Evolutionary conservation across 2,329 filamentous ascomycete species (phyloP), one percentile per base, ranked within the genome.

Genomic region (Tolypocladium guangdongense): DNA sequence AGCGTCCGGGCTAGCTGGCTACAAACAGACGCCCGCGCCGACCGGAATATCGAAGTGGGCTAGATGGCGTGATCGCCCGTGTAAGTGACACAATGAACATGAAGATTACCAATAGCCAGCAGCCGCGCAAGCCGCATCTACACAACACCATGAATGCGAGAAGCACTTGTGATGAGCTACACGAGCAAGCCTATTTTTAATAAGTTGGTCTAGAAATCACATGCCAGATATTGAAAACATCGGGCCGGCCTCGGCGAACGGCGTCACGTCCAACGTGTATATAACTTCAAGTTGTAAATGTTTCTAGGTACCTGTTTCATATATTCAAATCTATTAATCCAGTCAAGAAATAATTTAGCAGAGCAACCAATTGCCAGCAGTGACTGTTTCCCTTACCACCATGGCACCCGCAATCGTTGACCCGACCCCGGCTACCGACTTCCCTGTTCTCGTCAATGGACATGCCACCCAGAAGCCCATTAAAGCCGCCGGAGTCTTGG

Each of bases 401-500:
- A 59, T 59, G 58, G 53, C 56, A 45, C 50, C 53, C 35, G 45
- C 56, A 51, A 48, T 53, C 20, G 52, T 58, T 46, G 55, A 58
- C 14, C 27, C 51, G 22, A 24, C 55, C 22, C 38, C 45, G 20
- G 52, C 52, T 12, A 20, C 16, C 51, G 35, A 45, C 38, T 33
- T 55, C 14, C 49, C 57, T 14, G 36, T 56, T 1, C 41, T 36
- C 32, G 55, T 54, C 37, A 58, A 55, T 41, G 43, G 14, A 7
- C 12, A 7, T 20, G 20, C 32, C 2, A 49, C 53, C 10, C n/a
- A 20, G n/a, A 50, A 69, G 56, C 77, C 78, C 0, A 63, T 81
- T 8, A 73, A 76, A 63, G 66, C 74, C 4, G 75, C 72, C 2
- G 80, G 80, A 0, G 72, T 65, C 1, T 69, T 83, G 0, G 73